A percentile compares a stretch with the other conserved stretches of the same genome.
Evolutionary conservation across 768 basidiomycete genomes (phyloP).

Genomic region (Rhodocollybia butyracea): DNA sequence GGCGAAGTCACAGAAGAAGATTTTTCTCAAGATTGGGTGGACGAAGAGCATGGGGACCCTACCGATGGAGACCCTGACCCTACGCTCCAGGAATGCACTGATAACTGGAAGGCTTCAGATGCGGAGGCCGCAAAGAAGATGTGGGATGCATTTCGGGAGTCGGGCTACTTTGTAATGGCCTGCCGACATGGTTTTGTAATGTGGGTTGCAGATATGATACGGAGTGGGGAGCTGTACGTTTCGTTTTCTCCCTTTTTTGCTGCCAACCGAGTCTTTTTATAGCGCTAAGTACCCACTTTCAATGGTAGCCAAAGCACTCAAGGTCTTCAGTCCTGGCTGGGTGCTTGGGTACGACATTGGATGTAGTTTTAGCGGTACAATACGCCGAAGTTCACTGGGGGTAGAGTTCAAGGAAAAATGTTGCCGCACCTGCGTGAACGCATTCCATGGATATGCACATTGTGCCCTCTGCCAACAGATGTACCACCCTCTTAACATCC

Average conservation of each 20-base stretch:
- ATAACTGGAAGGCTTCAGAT: slow-evolving; percentile 29
- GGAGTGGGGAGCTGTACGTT: slow-evolving; percentile 32
- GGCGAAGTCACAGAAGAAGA: slow-evolving; percentile 14
- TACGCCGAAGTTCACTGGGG: slow-evolving; percentile 14
- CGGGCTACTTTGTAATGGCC: slow-evolving; percentile 31
- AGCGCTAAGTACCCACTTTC: slow-evolving; percentile 28
- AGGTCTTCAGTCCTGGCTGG: slow-evolving; percentile 13
- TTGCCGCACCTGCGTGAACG: slow-evolving; percentile 16
- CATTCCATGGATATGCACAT: slow-evolving; percentile 35
- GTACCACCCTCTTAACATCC: slow-evolving; percentile 26
- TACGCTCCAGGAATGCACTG: slow-evolving; percentile 14
- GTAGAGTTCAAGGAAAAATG: not conserved
- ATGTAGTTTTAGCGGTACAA: slow-evolving; percentile 19
- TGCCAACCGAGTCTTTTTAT: not conserved
- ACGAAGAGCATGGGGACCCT: not conserved
- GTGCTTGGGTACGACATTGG: slow-evolving; percentile 25
- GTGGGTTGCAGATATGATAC: slow-evolving; percentile 29
- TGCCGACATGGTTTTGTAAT: too few species aligned
- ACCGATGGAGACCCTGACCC: not conserved
- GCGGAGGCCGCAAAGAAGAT: slow-evolving; percentile 25
- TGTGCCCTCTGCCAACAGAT: slow-evolving; percentile 28
- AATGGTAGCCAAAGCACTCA: slow-evolving; percentile 18
- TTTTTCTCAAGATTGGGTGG: slow-evolving; percentile 9
- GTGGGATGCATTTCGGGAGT: slow-evolving; percentile 34
- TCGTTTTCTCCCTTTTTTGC: not conserved